Base-by-base conservation (phyloP, 176 grass and related monocot genomes). In the Raddia guianensis region DNA sequence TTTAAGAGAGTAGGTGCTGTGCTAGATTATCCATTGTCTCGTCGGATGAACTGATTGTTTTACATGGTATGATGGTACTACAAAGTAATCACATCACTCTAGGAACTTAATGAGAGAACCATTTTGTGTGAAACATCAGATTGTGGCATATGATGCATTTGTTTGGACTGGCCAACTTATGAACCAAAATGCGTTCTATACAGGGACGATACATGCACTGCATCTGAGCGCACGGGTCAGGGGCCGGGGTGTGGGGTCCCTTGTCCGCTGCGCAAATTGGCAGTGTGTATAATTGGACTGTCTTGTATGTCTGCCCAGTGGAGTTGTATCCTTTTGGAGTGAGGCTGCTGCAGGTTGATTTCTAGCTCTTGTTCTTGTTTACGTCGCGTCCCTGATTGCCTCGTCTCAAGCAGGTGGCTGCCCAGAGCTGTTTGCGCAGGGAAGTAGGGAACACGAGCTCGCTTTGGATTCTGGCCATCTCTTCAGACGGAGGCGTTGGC, bases 251-350 rank as follows among this genome's bases (percentile, higher is more conserved):
- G 27, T 27, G 27, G 27, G 27, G 27, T 1, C 27, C 27, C 27
- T 27, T 27, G 27, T 27, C 27, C 0, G 27, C 27, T 27, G 27
- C 27, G 27, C 27, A 46, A 49, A 21, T 48, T 70, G 73, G 82
- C 73, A 21, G 54, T 12, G 43, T 40, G 53, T 40, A 12, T 69
- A 76, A 66, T 66, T 12, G 69, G 50, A 77, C 66, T 68, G 27
- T 27, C 27, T 27, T 27, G 27, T 18, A 21, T 35, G 20, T 7
- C 60, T 37, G 49, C 20, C 74, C 32, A 60, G 15, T 18, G 21
- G 16, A 71, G 34, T 65, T 48, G 35, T 74, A 49, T 67, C 58
- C 69, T 55, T 53, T 44, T 72, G 9, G 42, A 44, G 73, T 1
- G 44, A 60, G 52, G 21, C 72, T 57, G 63, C n/a, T 51, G 73